These are phyloP conservation scores for Didymella exigua DNA, from an alignment of 2,329 filamentous ascomycete genomes.

Conservation along the genomic window DNA sequence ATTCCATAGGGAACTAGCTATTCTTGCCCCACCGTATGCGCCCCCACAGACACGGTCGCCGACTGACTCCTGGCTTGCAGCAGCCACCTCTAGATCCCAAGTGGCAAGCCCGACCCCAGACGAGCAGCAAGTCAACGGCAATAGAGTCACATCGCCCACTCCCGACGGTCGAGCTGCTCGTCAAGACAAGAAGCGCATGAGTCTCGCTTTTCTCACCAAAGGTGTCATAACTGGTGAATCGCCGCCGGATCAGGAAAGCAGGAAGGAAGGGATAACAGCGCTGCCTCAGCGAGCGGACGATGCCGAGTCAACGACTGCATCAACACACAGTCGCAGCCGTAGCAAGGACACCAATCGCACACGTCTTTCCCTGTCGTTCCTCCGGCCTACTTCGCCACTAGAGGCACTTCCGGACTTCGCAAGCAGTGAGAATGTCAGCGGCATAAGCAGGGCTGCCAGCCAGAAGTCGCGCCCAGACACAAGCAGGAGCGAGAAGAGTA, in stretches of 20 bases:
- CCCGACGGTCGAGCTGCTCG: constrained; percentile 34
- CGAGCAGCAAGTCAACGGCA: constrained; percentile 34
- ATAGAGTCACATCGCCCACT: constrained; percentile 27
- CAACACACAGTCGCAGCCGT: constrained; percentile 35
- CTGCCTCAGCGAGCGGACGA: constrained; percentile 25
- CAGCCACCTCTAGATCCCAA: constrained; percentile 36
- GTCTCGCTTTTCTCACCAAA: constrained; percentile 47
- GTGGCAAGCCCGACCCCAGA: constrained; percentile 34
- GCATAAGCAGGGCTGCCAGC: constrained; percentile 19
- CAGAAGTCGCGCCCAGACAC: constrained; percentile 36
- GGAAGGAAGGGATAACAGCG: constrained; percentile 14
- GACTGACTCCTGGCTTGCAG: constrained; percentile 42
- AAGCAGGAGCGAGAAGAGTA: constrained; percentile 49
- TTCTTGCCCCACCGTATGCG: constrained; percentile 46
- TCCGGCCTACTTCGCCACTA: constrained; percentile 37
- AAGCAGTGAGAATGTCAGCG: constrained; percentile 14
- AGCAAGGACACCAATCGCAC: constrained; percentile 42
- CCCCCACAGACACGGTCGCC: constrained; percentile 40
- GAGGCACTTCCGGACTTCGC: constrained; percentile 39
- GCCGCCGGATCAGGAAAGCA: constrained; percentile 28
- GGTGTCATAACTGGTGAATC: constrained; percentile 37
- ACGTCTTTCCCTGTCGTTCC: constrained; percentile 39
- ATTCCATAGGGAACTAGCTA: constrained; percentile 51
- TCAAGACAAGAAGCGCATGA: constrained; percentile 49
- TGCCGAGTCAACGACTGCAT: constrained; percentile 27